Base-by-base conservation (phyloP, 768 basidiomycete species). In the Hysterangium stoloniferum region DNA sequence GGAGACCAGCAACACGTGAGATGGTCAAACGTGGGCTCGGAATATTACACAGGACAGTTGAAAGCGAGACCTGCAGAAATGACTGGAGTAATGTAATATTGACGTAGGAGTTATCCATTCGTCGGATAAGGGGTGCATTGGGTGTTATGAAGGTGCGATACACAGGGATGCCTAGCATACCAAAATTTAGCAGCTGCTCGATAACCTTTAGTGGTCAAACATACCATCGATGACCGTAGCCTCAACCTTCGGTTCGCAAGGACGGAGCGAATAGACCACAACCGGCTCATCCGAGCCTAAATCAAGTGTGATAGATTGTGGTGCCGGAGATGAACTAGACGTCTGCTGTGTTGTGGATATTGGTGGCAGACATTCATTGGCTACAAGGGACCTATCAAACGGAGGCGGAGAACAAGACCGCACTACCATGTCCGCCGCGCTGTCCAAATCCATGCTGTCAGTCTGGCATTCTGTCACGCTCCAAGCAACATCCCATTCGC, bases 41-140 rank as follows among this genome's bases (percentile, higher is more conserved):
- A 12, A 73, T 70, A 44, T 70, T 54, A 59, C 65, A 59, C 54
- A 69, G 62, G 34, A 65, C 56, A 38, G 27, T 55, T 31, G 42
- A 60, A 15, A 68, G 71, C 54, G 62, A 61, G 52, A 72, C 59
- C 40, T 68, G 67, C 42, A 75, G 68, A 62, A 71, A 69, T 25
- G 70, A 66, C 4, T 75, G 62, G 42, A 85, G 75, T 19, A 77
- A 72, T 36, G 81, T 74, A 40, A 86, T 70, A 62, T 87, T 84
- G 58, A 87, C 84, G 57, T 83, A 87, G 59, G 85, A 83, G 29
- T 84, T 84, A 66, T 87, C 85, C 48, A 86, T 79, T 56, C 86
- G 80, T 57, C 86, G 79, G 55, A 86, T 65, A 41, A 87, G 69
- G 28, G 73, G 67, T 6, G 46, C 36, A 45, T 70, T 69, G 6